Conservation (phyloP, 306 rosid species). For the Vigna radiata region DNA sequence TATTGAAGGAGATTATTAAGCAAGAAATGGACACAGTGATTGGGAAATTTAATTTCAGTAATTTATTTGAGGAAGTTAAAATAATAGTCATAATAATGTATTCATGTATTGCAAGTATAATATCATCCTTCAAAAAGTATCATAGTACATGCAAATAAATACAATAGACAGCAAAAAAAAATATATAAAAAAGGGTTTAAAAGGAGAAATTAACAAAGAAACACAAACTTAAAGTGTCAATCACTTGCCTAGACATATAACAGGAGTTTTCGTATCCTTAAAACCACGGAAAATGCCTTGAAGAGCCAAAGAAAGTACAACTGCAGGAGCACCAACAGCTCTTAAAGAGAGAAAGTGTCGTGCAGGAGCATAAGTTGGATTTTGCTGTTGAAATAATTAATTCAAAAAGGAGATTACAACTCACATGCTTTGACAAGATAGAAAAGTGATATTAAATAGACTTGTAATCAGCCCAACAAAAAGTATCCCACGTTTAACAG, state of each 20-base stretch:
- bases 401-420: slow-evolving; percentile 20
- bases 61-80: background rate
- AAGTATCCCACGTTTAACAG: slow-evolving; percentile 1
- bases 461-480: slow-evolving; percentile 16
- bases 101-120: slow-evolving; percentile 22
- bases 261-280: slow-evolving; percentile 93
- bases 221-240: slow-evolving; percentile 15
- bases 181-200: background rate
- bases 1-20: slow-evolving; percentile 29
- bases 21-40: slow-evolving; percentile 29
- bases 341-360: slow-evolving; percentile 75
- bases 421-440: background rate
- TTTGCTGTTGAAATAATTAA: slow-evolving; percentile 57
- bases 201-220: slow-evolving; percentile 9
- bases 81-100: background rate
- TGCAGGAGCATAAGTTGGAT: slow-evolving; percentile 68
- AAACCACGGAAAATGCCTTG: slow-evolving; percentile 99
- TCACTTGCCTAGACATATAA: slow-evolving; percentile 86
- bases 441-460: slow-evolving; percentile 5
- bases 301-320: slow-evolving; percentile 91
- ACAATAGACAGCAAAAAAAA: slow-evolving; percentile 22
- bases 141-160: slow-evolving; percentile 31
- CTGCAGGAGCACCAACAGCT: slow-evolving; percentile 98
- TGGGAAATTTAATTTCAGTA: background rate
- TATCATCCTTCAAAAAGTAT: slow-evolving; percentile 32